Base-by-base conservation (phyloP, 805 yeast genomes). In the Pichia deserticola region DNA sequence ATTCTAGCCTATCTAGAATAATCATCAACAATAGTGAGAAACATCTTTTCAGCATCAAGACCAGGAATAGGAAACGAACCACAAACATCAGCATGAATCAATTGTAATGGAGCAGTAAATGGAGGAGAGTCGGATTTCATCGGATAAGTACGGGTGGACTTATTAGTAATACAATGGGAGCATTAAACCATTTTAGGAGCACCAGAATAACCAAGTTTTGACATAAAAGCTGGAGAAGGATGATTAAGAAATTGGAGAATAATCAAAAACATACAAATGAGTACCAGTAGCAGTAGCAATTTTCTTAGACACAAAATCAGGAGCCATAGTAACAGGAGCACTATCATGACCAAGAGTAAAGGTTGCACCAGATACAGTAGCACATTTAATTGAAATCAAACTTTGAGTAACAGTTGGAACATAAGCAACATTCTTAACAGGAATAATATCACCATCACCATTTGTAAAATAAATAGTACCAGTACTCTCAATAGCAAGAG, bases 11-110 rank as follows among this genome's bases (percentile, higher is more conserved):
- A 46, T 8, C 49, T 30, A 9, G 46, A 40, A 25, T 20, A 49
- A 34, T 49, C 50, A 41, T 51, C 52, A 30, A 49, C 52, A 36
- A 49, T 46, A 5, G 51, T 52, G 6, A 52, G 25, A 34, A 52
- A 52, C n/a, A 46, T 44, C 7, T 29, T 41, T 41, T 46, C 49
- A 4, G 29, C 42, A 8, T 13, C 32, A 13, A 51, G 33, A 5
- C 51, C 54, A 28, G 44, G 40, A 42, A 51, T 36, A 7, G 49
- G 48, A 41, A 51, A 48, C 7, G 46, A 40, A 28, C 40, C 46
- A 43, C 46, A 43, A 6, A 43, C 40, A 43, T 43, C 46, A 27
- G 40, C 36, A 39, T 44, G 47, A 33, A 44, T 37, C 3, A 44
- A 29, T 36, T 44, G 47, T 11, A 44, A 36, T 3, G 42, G 47